Base-by-base conservation (phyloP, 108 stramenopile genomes). In the Skeletonema costatum region DNA sequence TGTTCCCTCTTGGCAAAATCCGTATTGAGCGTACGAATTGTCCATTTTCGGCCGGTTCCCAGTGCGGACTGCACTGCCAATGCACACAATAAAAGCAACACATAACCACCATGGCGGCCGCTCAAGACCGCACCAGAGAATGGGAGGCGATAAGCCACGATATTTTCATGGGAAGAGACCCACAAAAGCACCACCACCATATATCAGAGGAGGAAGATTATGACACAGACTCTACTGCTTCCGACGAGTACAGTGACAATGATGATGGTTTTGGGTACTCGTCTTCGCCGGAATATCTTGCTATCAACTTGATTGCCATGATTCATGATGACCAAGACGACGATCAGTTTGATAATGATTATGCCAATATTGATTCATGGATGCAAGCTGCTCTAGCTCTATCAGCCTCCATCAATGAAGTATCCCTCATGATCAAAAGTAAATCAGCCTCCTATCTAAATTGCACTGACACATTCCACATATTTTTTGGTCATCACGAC, bases 331-430 rank as follows among this genome's bases (percentile, higher is more conserved):
- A 17, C 5, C 36, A 75, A 41, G 30, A 59, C 41, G 21, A 64
- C 19, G 74, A 75, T 8, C 25, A 31, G 21, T 53, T 59, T 48
- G 39, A 58, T 31, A 32, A 62, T 62, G 60, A 62, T 13, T 38
- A 61, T 35, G 33, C 35, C 9, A 51, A 76, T 61, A 4, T 5
- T 7, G 82, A 83, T 70, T 66, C 75, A 21, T 83, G 82, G 82
- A 77, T 77, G 76, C 39, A 25, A 68, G 76, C 76, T 2, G 82
- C 82, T 21, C 29, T 71, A 12, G 71, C 82, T n/a, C 62, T 83
- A 61, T 83, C 82, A 9, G 70, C 76, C 11, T 83, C 82, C 33
- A 83, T 83, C 25, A 72, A 76, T 50, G 82, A 83, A 63, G 82
- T 77, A 2, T 70, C 82, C 2, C 31, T 42, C 60, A 83, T 83